These are phyloP conservation scores for Triticum turgidum DNA, from an alignment of 176 grass and related monocot genomes.

Conservation along the genomic window DNA sequence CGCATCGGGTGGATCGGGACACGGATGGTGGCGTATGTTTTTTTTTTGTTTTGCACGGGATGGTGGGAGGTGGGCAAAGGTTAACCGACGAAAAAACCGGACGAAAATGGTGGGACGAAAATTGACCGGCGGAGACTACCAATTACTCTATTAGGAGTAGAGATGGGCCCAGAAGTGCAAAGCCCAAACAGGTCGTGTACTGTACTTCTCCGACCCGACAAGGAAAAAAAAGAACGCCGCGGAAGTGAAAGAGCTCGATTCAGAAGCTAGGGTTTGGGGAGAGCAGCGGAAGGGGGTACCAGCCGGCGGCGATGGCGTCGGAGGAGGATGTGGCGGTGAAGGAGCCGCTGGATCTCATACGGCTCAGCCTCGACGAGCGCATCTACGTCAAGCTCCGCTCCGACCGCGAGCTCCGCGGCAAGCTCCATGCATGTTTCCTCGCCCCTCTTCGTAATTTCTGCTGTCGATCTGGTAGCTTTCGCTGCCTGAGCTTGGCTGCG, in stretches of 20 bases:
- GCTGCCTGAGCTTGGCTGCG: neutral
- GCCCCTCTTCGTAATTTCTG: neutral
- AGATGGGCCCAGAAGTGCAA: neutral
- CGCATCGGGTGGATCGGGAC: too few relatives aligned
- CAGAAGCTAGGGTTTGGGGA: slow-evolving; percentile 26
- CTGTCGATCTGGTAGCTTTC: neutral
- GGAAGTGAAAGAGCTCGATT: neutral
- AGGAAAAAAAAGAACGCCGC: neutral
- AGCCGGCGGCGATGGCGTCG: slow-evolving; percentile 28
- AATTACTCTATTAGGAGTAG: too few relatives aligned
- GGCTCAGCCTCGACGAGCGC: slow-evolving; percentile 97
- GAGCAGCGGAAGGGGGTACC: neutral
- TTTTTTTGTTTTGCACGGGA: too few relatives aligned
- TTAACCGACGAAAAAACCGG: too few relatives aligned
- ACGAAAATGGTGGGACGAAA: too few relatives aligned
- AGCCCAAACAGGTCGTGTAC: neutral
- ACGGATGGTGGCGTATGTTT: too few relatives aligned
- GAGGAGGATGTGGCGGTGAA: slow-evolving; percentile 95
- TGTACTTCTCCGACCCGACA: neutral
- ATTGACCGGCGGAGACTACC: too few relatives aligned
- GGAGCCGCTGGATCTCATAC: slow-evolving; percentile 97
- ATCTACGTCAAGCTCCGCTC: slow-evolving; percentile 99
- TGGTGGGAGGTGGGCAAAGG: too few relatives aligned
- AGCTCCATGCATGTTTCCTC: slow-evolving; percentile 70
- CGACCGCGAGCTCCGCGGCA: slow-evolving; percentile 94